Percentiles rank a stretch among this genome's conserved stretches.
Conservation (phyloP, 495 filamentous ascomycete species). For the Hypoxylon fragiforme region DNA sequence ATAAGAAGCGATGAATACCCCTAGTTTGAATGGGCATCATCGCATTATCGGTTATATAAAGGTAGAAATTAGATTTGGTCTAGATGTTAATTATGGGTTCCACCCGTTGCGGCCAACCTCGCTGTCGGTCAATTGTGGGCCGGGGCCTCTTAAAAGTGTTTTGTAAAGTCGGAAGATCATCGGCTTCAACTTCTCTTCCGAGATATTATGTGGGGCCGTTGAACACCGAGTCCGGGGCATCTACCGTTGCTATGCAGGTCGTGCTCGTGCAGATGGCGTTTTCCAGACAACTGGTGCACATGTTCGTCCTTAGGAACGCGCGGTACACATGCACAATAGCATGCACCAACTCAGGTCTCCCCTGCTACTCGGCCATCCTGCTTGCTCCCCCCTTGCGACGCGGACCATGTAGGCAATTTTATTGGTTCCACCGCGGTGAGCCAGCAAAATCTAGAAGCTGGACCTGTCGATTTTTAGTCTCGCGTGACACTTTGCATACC, state of each 20-base stretch:
- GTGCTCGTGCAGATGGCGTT: not conserved
- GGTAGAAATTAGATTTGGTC: constrained; percentile 13
- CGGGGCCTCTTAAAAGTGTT: no score
- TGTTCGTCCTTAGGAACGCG: not conserved
- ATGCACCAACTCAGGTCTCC: not conserved
- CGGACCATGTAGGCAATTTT: not conserved
- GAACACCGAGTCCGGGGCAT: constrained; percentile 22
- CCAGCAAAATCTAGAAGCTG: not conserved
- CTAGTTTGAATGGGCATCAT: not conserved
- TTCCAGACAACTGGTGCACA: not conserved
- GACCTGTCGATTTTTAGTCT: not conserved
- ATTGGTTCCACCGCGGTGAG: not conserved
- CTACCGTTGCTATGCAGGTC: not conserved
- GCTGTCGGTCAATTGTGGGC: constrained; percentile 29
- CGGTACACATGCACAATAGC: no score
- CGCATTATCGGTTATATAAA: not conserved
- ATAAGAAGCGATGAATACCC: no score
- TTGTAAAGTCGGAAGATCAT: constrained; percentile 23
- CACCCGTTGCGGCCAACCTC: constrained; percentile 21
- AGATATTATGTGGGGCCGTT: constrained; percentile 17
- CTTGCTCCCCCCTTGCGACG: not conserved
- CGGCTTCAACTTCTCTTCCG: constrained; percentile 14
- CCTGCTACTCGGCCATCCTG: not conserved
- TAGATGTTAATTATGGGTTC: constrained; percentile 8
- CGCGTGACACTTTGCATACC: not conserved